Percentiles rank a stretch among this genome's conserved stretches.
Evolutionary conservation across 2,329 filamentous ascomycete genomes (phyloP).

Genomic region (Phoma sp.): DNA sequence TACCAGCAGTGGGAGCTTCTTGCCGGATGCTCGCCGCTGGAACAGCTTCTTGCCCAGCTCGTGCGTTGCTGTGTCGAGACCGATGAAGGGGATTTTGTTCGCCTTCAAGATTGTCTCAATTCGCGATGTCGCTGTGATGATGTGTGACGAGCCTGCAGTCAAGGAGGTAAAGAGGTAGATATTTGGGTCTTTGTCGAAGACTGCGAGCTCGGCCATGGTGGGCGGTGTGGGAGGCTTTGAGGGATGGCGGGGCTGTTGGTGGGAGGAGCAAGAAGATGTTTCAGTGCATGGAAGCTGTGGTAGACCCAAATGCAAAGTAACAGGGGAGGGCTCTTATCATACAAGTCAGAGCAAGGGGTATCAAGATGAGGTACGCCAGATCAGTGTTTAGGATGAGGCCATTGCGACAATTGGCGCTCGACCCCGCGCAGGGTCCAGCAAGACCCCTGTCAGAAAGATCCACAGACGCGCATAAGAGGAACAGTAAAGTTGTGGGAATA

Average conservation of each 20-base stretch:
- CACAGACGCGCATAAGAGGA: conserved; percentile 14
- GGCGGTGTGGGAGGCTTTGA: conserved; percentile 9
- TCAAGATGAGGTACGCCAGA: conserved; percentile 11
- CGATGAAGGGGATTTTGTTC: conserved; percentile 92
- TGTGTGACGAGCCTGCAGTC: conserved; percentile 93
- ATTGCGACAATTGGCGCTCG: conserved; percentile 17
- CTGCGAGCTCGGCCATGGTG: conserved; percentile 49
- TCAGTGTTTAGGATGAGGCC: conserved; percentile 16
- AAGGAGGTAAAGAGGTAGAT: conserved; percentile 97
- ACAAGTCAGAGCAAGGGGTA: conserved; percentile 6
- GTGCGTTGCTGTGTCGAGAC: conserved; percentile 88
- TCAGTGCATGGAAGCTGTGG: neutral
- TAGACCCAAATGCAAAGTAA: neutral
- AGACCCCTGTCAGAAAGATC: conserved; percentile 1
- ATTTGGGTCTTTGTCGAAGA: conserved; percentile 54
- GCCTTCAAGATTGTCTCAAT: conserved; percentile 95
- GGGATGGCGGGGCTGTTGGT: conserved; percentile 7
- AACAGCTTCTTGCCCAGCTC: conserved; percentile 88
- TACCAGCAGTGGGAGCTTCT: conserved; percentile 87
- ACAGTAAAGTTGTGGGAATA: conserved; percentile 12
- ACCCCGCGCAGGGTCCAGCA: conserved; percentile 16
- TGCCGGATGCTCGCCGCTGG: conserved; percentile 81
- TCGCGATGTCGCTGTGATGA: conserved; percentile 92
- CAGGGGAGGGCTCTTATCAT: neutral
- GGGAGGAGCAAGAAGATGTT: neutral